Percentiles rank a stretch among this genome's conserved stretches.
phyloP scores from a whole-genome alignment of 1,284 basidiomycete species.

The Ustilago trichophora region DNA sequence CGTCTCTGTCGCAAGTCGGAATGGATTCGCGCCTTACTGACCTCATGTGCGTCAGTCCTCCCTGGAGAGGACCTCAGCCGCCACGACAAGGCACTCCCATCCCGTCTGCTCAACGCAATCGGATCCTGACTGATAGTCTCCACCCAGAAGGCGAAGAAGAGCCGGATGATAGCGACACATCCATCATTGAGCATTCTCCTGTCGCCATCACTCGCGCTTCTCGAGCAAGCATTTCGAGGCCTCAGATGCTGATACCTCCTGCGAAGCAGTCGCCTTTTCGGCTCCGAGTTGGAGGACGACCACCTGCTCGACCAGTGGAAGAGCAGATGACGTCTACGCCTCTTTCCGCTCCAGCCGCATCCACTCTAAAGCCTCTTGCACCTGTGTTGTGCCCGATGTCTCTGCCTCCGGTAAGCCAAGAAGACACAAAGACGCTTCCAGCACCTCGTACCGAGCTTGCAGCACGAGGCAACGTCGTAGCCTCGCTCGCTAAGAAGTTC shows the following conservation, averaged over 20 bases:
- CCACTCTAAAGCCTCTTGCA: slow-evolving; percentile 2
- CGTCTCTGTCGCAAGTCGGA: slow-evolving; percentile 40
- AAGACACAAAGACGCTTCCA: no score
- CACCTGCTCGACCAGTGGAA: neutral
- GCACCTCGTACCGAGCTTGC: no score
- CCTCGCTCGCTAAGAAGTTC: slow-evolving; percentile 42
- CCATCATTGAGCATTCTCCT: slow-evolving; percentile 10
- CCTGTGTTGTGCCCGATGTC: no score
- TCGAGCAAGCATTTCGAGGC: slow-evolving; percentile 1
- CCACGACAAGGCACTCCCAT: slow-evolving; percentile 31
- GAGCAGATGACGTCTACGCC: slow-evolving; percentile 18
- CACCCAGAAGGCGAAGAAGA: slow-evolving; percentile 1
- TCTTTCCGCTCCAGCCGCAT: slow-evolving; percentile 5
- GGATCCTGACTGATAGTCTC: slow-evolving; percentile 13
- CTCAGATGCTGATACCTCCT: neutral
- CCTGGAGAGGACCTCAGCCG: slow-evolving; percentile 21
- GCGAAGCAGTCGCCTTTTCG: slow-evolving; percentile 32
- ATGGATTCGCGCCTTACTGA: slow-evolving; percentile 47
- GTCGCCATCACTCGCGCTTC: slow-evolving; percentile 6
- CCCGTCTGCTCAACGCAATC: slow-evolving; percentile 22
- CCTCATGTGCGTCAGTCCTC: slow-evolving; percentile 41
- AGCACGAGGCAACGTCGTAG: slow-evolving; percentile 23
- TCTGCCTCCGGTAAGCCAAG: no score
- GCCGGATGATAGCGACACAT: slow-evolving; percentile 9
- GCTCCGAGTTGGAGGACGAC: slow-evolving; percentile 7